These are phyloP conservation scores for Sporisorium sorghi DNA, from an alignment of 1,284 basidiomycete species.

Conservation along the genomic window DNA sequence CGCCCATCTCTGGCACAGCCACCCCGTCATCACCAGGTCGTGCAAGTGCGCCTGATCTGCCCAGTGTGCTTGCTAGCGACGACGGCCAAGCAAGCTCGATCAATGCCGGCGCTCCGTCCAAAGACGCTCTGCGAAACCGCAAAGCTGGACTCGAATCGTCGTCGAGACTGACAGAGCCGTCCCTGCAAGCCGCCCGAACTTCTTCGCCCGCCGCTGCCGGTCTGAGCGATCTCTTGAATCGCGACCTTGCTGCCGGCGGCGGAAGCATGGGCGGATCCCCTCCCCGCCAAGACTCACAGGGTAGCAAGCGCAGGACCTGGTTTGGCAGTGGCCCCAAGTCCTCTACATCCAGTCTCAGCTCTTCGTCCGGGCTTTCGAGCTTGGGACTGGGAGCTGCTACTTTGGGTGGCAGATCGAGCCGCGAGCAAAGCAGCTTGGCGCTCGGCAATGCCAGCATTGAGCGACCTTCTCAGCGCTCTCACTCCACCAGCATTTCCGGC, in stretches of 20 bases:
- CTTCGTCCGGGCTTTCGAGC: constrained; percentile 35
- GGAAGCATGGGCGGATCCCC: constrained; percentile 29
- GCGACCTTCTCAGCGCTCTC: constrained; percentile 32
- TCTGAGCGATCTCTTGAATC: constrained; percentile 46
- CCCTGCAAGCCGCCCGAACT: constrained; percentile 18
- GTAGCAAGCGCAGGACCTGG: constrained; percentile 49
- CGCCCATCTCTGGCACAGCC: constrained; percentile 43
- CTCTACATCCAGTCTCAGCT: constrained; percentile 27
- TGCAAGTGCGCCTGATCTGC: constrained; percentile 1
- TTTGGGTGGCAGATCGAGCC: constrained; percentile 24
- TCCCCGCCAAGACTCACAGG: constrained; percentile 32
- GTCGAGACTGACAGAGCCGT: constrained; percentile 12
- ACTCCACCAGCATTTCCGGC: constrained; percentile 25
- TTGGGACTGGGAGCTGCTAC: constrained; percentile 29
- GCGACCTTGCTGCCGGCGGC: constrained; percentile 43
- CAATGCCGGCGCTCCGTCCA: constrained; percentile 10
- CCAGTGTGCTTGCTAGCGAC: background rate
- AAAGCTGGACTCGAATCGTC: constrained; percentile 22
- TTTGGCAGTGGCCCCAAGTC: constrained; percentile 35
- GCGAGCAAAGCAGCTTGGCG: constrained; percentile 60
- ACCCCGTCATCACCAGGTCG: constrained; percentile 27
- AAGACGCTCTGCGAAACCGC: constrained; percentile 37
- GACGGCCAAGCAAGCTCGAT: constrained; percentile 26
- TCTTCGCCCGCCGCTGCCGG: constrained; percentile 49
- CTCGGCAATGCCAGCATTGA: constrained; percentile 60